Percentiles rank a stretch among this genome's conserved stretches.
phyloP scores from a whole-genome alignment of 148 eudicot species.

The Diospyros kaki region DNA sequence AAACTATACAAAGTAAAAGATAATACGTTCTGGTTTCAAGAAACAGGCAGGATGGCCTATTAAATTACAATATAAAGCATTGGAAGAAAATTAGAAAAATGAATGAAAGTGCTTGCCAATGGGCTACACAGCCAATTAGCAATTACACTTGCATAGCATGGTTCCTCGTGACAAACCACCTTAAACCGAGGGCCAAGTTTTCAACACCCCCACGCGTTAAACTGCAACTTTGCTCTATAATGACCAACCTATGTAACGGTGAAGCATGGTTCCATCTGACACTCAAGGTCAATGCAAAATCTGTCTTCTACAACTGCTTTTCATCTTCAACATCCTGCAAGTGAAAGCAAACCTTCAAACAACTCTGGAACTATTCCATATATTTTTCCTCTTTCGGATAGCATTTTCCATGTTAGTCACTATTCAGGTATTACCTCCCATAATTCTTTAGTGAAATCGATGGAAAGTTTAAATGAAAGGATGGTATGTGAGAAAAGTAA shows the following conservation, averaged over 20 bases:
- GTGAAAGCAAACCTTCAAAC: background rate
- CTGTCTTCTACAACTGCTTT: slow-evolving; percentile 5
- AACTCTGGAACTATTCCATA: background rate
- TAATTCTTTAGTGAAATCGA: background rate
- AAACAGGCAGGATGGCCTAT: background rate
- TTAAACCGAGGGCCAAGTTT: background rate
- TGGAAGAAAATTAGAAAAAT: background rate
- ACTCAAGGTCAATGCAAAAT: background rate
- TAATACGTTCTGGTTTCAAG: background rate
- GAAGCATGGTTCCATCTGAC: slow-evolving; percentile 2
- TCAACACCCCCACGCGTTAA: background rate
- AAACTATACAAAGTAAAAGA: background rate
- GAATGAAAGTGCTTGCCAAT: background rate
- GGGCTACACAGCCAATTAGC: background rate
- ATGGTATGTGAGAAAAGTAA: background rate
- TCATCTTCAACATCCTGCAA: slow-evolving; percentile 23
- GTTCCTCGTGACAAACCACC: background rate
- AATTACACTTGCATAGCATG: no score
- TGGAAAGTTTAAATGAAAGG: background rate
- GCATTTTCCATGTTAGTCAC: background rate
- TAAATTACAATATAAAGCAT: background rate
- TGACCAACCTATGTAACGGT: background rate
- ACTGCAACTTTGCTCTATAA: background rate
- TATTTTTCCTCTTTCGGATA: background rate
- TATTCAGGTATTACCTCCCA: background rate